These are phyloP conservation scores for Thermomyces lanuginosus DNA, from an alignment of 2,329 filamentous ascomycete species.

Conservation along the genomic window DNA sequence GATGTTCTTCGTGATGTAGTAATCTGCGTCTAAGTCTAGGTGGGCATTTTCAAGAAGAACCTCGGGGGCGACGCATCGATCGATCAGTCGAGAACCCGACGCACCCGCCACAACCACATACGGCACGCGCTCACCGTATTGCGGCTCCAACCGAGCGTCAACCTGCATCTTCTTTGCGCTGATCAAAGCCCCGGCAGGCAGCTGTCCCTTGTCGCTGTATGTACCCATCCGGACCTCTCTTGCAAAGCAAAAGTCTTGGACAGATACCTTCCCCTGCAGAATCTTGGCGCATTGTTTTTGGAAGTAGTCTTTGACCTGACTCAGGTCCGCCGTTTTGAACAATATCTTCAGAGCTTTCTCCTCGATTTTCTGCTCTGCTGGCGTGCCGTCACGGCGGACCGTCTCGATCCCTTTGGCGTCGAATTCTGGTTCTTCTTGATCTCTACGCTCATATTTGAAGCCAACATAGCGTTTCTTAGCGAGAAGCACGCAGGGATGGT, in stretches of 20 bases:
- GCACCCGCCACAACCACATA: conserved; percentile 86
- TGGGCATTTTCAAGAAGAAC: conserved; percentile 60
- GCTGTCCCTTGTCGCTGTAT: conserved; percentile 64
- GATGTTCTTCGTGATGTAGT: conserved; percentile 91
- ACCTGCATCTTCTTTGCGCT: conserved; percentile 72
- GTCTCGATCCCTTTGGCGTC: conserved; percentile 99
- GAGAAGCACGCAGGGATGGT: conserved; percentile 81
- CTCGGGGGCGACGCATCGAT: conserved; percentile 81
- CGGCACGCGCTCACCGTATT: conserved; percentile 87
- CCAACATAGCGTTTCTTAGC: conserved; percentile 98
- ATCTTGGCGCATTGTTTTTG: conserved; percentile 82
- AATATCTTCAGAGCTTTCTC: conserved; percentile 78
- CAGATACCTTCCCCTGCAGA: conserved; percentile 69
- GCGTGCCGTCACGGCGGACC: conserved; percentile 82
- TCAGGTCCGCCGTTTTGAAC: conserved; percentile 79
- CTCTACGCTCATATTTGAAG: conserved; percentile 76
- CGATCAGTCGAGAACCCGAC: conserved; percentile 68
- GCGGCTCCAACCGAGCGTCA: conserved; percentile 73
- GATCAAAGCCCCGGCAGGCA: conserved; percentile 77
- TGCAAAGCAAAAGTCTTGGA: conserved; percentile 94
- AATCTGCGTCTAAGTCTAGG: conserved; percentile 75
- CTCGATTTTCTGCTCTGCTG: conserved; percentile 90
- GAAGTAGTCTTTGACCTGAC: conserved; percentile 77
- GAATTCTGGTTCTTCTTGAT: conserved; percentile 68
- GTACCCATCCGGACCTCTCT: conserved; percentile 79